Evolutionary conservation across 2,329 filamentous ascomycete species (phyloP).

Genomic region (Cercospora zeae-maydis): DNA sequence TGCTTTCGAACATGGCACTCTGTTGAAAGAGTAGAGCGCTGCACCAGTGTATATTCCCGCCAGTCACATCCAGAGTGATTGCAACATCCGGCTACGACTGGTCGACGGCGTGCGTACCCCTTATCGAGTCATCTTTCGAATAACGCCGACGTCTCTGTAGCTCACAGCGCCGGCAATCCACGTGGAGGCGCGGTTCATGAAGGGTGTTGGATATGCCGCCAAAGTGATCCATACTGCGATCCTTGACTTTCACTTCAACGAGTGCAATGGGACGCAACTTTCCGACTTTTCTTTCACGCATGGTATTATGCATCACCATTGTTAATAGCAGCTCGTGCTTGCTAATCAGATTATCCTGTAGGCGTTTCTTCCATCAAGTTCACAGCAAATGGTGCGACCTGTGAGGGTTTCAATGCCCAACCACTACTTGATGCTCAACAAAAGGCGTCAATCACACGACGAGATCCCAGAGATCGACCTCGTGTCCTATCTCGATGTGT

Average conservation of each 20-base stretch:
- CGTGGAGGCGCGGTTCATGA: neutral
- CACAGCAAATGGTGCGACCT: neutral
- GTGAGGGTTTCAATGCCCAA: neutral
- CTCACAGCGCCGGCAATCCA: neutral
- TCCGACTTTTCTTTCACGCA: neutral
- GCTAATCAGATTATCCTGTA: neutral
- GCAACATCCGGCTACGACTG: neutral
- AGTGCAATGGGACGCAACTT: neutral
- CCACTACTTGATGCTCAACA: neutral
- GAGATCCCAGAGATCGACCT: neutral
- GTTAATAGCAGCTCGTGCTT: neutral
- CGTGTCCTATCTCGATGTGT: neutral
- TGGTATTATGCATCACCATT: neutral
- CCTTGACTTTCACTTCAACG: slow-evolving; percentile 5
- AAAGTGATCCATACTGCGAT: neutral
- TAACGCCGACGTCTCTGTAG: neutral
- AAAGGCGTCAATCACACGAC: neutral
- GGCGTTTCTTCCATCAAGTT: neutral
- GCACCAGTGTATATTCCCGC: neutral
- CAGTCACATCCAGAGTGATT: neutral
- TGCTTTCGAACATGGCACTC: neutral
- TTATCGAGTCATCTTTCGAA: neutral
- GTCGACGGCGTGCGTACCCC: neutral
- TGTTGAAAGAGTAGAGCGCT: neutral
- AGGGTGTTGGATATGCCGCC: too few species aligned